These are phyloP conservation scores for Pyrenopolyporus hunteri DNA, from an alignment of 495 filamentous ascomycete species.

Conservation along the genomic window DNA sequence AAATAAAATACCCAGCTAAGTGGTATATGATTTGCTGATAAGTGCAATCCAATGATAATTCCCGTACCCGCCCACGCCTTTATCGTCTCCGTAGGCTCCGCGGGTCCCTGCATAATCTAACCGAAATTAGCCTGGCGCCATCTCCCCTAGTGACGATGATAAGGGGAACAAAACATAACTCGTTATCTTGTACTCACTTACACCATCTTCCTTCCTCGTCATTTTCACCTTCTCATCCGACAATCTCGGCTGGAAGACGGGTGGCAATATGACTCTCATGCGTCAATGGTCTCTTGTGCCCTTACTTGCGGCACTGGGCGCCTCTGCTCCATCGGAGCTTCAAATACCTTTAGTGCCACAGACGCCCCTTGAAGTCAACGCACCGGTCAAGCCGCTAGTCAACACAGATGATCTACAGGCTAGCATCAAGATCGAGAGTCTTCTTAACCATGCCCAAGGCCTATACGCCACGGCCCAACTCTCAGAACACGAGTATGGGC, in stretches of 20 bases:
- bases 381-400: constrained; percentile 48
- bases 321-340: constrained; percentile 21
- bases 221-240: neutral
- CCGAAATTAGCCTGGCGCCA: constrained; percentile 7
- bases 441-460: constrained; percentile 59
- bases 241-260: neutral
- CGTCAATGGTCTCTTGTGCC: constrained; percentile 11
- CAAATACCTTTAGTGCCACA: constrained; percentile 28
- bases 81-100: neutral
- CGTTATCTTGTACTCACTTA: neutral
- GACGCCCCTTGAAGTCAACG: neutral
- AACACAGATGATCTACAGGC: constrained; percentile 59
- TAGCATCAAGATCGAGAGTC: constrained; percentile 57
- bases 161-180: neutral
- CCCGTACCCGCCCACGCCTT: no score
- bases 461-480: constrained; percentile 63
- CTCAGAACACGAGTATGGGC: constrained; percentile 60
- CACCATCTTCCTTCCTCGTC: neutral
- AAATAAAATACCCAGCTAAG: no score
- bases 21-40: no score
- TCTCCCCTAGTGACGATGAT: constrained; percentile 19
- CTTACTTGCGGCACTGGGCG: constrained; percentile 21
- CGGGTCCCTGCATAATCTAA: constrained; percentile 8
- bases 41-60: no score
- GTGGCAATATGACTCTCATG: constrained; percentile 18